Base-by-base conservation (phyloP, 2,329 filamentous ascomycete genomes). In the Rhexocercosporidium sp. region DNA sequence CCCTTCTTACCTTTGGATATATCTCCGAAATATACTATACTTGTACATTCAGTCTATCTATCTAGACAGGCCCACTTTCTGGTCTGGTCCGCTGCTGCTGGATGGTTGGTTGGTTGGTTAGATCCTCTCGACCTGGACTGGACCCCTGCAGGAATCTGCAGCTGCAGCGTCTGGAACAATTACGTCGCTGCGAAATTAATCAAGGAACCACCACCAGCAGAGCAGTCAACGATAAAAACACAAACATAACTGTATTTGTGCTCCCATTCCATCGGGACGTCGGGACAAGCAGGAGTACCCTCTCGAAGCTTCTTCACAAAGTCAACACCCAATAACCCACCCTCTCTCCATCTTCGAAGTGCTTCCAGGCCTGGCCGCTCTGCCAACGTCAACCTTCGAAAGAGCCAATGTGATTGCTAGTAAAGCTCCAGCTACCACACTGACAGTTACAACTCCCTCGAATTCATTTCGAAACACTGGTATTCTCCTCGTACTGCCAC, bases 401-500 rank as follows among this genome's bases (percentile, higher is more conserved):
- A 62, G n/a, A n/a, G 59, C 60, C 37, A 49, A 70, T 67, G 68
- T 67, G 44, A 67, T 47, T 63, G 70, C 65, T 69, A 67, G 44
- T 69, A 67, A 69, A 67, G 68, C 68, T 69, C 16, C 34, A 59
- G 49, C 62, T 65, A 66, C 41, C 41, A 59, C 31, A 59, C 20
- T 56, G 22, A 60, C 8, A 46, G 37, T 65, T 56, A 20, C 41
- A 31, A 16, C n/a, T 20, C 20, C 22, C 1, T 51, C 49, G 16
- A 22, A 61, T 20, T 46, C 20, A 47, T 61, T 56, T 59, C 25
- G 54, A 44, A 22, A 29, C 46, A 9, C 18, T 54, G 20, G 39
- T 44, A 27, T 22, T 20, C 27, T 25, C 14, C 22, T 56, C 47
- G 25, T 59, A 25, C n/a, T 37, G 27, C 49, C 62, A 61, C 57